Percentiles rank a stretch among this genome's conserved stretches.
Evolutionary conservation across 1,139 yeast genomes (phyloP).

Genomic region (Yamadazyma diddensiae): DNA sequence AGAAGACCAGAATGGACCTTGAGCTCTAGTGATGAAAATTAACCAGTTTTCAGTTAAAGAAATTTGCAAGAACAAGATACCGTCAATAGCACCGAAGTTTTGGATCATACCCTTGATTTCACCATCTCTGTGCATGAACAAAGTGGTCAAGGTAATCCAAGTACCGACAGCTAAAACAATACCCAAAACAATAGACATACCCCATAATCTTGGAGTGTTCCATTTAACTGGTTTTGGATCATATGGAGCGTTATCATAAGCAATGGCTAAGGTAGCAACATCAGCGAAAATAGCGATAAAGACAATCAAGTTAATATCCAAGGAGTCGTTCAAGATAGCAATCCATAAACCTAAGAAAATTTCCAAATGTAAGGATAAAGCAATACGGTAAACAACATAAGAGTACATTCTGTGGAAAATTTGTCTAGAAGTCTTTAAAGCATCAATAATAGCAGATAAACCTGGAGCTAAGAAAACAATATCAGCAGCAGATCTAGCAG

Average conservation of each 20-base stretch:
- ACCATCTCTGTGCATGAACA: conserved; percentile 76
- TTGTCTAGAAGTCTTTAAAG: conserved; percentile 90
- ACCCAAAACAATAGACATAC: conserved; percentile 88
- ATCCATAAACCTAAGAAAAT: conserved; percentile 91
- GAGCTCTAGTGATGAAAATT: conserved; percentile 92
- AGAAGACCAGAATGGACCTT: conserved; percentile 94
- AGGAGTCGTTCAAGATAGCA: conserved; percentile 82
- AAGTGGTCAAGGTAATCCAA: conserved; percentile 88
- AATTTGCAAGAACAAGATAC: conserved; percentile 88
- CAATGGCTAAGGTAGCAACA: conserved; percentile 93
- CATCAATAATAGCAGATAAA: conserved; percentile 92
- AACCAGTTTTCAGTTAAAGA: conserved; percentile 95
- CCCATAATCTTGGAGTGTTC: conserved; percentile 98
- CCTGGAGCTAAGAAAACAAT: conserved; percentile 96
- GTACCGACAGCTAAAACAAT: conserved; percentile 80
- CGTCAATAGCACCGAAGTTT: conserved; percentile 91
- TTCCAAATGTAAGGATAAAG: conserved; percentile 89
- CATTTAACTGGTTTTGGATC: conserved; percentile 97
- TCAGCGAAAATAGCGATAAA: conserved; percentile 95
- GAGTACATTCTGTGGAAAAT: conserved; percentile 99
- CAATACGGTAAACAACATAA: conserved; percentile 94
- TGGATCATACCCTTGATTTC: conserved; percentile 68
- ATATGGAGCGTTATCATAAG: conserved; percentile 97
- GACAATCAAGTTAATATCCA: conserved; percentile 84
- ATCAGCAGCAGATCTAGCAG: conserved; percentile 96